These are phyloP conservation scores for Triticum turgidum DNA, from an alignment of 176 grass and related monocot genomes.

Conservation along the genomic window DNA sequence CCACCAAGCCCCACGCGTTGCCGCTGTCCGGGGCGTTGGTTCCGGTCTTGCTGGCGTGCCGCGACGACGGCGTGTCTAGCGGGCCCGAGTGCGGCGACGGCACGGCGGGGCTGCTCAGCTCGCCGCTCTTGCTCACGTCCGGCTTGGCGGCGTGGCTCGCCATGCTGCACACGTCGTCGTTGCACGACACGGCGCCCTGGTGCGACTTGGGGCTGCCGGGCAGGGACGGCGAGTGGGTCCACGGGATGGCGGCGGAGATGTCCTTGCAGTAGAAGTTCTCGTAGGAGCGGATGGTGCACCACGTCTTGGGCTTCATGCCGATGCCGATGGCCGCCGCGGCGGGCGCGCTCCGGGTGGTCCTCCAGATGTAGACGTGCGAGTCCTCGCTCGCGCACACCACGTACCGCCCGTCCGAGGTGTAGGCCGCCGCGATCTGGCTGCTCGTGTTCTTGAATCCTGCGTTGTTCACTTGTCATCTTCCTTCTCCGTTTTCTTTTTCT, in stretches of 20 bases:
- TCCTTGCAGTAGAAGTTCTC: constrained; percentile 98
- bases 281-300: constrained; percentile 72
- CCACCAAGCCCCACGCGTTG: constrained; percentile 80
- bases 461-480: neutral
- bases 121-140: constrained; percentile 16
- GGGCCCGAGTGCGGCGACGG: constrained; percentile 17
- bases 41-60: constrained; percentile 5
- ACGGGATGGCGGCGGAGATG: constrained; percentile 77
- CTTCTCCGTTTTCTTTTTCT: too few species aligned
- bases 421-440: constrained; percentile 91
- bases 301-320: constrained; percentile 58
- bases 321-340: constrained; percentile 28
- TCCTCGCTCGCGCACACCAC: constrained; percentile 86
- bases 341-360: constrained; percentile 27
- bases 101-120: neutral
- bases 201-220: constrained; percentile 11
- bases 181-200: constrained; percentile 29
- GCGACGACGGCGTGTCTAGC: neutral
- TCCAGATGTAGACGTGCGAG: constrained; percentile 75
- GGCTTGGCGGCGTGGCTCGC: constrained; percentile 16
- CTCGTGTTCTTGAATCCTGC: constrained; percentile 93
- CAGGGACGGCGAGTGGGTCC: constrained; percentile 17
- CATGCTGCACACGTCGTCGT: constrained; percentile 47
- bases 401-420: constrained; percentile 69
- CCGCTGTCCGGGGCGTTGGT: constrained; percentile 18